Conservation (phyloP, 257 asterid genomes). For the Parsonsia alboflavescens region DNA sequence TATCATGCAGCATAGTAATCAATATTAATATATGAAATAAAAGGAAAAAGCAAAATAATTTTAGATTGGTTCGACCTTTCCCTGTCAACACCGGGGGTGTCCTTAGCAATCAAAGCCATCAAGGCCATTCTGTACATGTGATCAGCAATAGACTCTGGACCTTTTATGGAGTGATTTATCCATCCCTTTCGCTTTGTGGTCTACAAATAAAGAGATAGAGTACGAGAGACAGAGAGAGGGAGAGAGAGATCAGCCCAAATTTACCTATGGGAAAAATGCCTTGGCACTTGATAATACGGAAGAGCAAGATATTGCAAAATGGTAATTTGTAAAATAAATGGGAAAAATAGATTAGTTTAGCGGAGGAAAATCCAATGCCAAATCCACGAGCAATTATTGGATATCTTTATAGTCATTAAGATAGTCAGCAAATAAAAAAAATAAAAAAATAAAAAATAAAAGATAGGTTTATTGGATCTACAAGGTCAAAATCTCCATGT, state of each 20-base stretch:
- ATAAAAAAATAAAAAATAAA: neutral
- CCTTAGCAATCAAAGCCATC: constrained; percentile 90
- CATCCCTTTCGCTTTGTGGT: constrained; percentile 94
- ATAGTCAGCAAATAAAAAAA: neutral
- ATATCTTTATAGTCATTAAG: neutral
- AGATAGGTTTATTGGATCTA: neutral
- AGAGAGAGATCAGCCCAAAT: neutral
- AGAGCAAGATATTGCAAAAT: neutral
- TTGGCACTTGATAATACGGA: neutral
- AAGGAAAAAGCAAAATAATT: constrained; percentile 3
- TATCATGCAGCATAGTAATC: neutral
- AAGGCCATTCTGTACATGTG: constrained; percentile 96
- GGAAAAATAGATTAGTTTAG: neutral
- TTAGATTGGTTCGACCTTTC: constrained; percentile 57
- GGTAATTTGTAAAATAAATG: neutral
- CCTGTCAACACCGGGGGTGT: constrained; percentile 78
- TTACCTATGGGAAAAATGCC: neutral
- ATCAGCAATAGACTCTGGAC: constrained; percentile 93
- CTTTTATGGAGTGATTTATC: constrained; percentile 81
- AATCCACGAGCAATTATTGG: neutral
- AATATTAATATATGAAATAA: neutral
- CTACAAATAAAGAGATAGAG: constrained; percentile 28
- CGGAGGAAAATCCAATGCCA: neutral
- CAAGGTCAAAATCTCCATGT: neutral
- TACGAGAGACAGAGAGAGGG: neutral